Evolutionary conservation across 345 rosid genomes (phyloP).

Genomic region (Tarenaya hassleriana): DNA sequence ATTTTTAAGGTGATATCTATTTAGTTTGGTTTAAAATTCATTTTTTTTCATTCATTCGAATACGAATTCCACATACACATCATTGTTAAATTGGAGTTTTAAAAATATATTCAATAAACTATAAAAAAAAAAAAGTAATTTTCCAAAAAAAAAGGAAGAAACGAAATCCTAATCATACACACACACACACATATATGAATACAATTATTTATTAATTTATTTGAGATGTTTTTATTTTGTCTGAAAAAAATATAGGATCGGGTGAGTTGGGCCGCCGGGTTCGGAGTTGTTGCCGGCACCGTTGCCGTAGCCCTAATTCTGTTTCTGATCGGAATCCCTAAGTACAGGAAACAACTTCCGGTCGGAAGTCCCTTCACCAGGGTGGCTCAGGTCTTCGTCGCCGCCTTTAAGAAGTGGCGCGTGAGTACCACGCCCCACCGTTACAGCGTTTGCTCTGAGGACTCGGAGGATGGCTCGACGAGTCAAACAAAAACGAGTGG

Average conservation of each 20-base stretch:
- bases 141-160: too few relatives aligned
- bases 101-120: too few relatives aligned
- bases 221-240: background rate
- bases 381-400: slow-evolving; percentile 68
- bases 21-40: too few relatives aligned
- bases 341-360: slow-evolving; percentile 49
- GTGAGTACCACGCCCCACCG: slow-evolving; percentile 34
- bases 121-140: too few relatives aligned
- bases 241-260: slow-evolving; percentile 39
- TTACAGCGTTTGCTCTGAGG: slow-evolving; percentile 32
- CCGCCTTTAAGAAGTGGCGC: slow-evolving; percentile 56
- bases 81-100: too few relatives aligned
- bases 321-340: slow-evolving; percentile 52
- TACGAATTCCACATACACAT: too few relatives aligned
- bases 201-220: too few relatives aligned
- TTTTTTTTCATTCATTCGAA: too few relatives aligned
- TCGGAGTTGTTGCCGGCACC: slow-evolving; percentile 46
- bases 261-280: slow-evolving; percentile 70
- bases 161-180: too few relatives aligned
- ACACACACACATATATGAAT: too few relatives aligned
- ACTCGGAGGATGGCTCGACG: slow-evolving; percentile 6
- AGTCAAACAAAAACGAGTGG: slow-evolving; percentile 7
- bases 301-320: slow-evolving; percentile 36
- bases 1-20: too few relatives aligned
- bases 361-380: slow-evolving; percentile 62